Evolutionary conservation across 1,284 basidiomycete species (phyloP), one percentile per base, ranked within the genome.

Genomic region (Termitomyces sp.): DNA sequence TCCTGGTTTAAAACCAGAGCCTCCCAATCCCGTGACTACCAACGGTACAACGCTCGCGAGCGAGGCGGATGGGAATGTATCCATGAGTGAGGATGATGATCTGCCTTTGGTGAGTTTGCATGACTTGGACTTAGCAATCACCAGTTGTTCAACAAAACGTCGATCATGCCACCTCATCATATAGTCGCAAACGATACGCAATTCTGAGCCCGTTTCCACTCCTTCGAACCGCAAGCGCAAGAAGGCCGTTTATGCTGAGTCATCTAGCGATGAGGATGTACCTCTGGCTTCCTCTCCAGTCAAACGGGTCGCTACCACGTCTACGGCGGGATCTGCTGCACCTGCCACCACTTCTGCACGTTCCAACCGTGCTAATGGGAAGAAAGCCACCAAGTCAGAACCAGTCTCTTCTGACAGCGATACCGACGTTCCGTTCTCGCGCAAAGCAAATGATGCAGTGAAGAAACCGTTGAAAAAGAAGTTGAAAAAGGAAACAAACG

Each of bases 221-320:
- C 70, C 74, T 42, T 65, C 71, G 44, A 63, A 64, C 44, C 59
- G 74, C 56, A 88, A 88, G 68, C 80, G 84, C 63, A 84, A 83
- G 72, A 79, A 78, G 60, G 65, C 72, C 14, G 62, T 68, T 13
- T 73, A 75, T 51, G 71, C 71, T 16, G 76, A 78, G 55, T 77
- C 80, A 33, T 81, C 80, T 38, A 86, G 82, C 60, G 85, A 85
- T n/a, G 84, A 87, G 58, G 85, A 88, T 56, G 72, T 71, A 24
- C 86, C 86, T 40, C 77, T 89, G 42, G 85, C 85, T 45, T 85
- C 84, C 37, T 86, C 86, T 26, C 84, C 84, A 18, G 73, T 70
- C 9, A 88, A 86, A 68, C 72, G 70, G 52, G 69, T 76, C 28
- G 67, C 71, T 47, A 68, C 73, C 9, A 66, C 72, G 16, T 64